Conservation (phyloP, 2,329 filamentous ascomycete genomes). For the Exophiala phaeomuriformis region DNA sequence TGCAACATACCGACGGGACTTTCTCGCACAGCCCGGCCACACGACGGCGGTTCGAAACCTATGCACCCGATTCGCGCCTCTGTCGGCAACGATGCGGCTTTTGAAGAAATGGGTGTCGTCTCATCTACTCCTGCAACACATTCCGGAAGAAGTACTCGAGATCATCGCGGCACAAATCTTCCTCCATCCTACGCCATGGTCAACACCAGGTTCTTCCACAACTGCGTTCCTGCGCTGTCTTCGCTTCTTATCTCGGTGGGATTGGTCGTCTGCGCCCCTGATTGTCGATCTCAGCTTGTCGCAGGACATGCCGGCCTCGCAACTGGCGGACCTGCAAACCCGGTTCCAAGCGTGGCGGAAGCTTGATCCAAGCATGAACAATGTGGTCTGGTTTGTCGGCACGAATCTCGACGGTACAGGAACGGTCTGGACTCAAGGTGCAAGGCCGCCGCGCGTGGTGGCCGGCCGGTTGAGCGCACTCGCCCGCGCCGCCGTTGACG, state of each 20-base stretch:
- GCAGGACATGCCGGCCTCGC: constrained; percentile 53
- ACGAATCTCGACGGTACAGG: constrained; percentile 72
- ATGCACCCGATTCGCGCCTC: constrained; percentile 68
- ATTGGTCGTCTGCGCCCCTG: constrained; percentile 79
- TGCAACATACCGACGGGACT: constrained; percentile 62
- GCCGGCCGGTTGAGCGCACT: constrained; percentile 76
- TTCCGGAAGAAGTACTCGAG: constrained; percentile 76
- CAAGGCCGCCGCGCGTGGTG: constrained; percentile 67
- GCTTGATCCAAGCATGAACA: constrained; percentile 82
- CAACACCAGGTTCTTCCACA: constrained; percentile 64
- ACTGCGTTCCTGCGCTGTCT: constrained; percentile 78
- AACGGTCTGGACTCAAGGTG: constrained; percentile 67
- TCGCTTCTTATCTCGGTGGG: constrained; percentile 74
- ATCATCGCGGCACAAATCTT: constrained; percentile 73
- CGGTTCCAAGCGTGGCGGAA: constrained; percentile 78
- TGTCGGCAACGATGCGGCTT: constrained; percentile 76
- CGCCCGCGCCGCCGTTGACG: constrained; percentile 64
- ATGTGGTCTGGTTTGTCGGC: constrained; percentile 70
- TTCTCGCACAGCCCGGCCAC: constrained; percentile 66
- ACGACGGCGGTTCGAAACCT: constrained; percentile 74
- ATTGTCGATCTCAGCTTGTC: constrained; percentile 62
- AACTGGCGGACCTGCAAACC: constrained; percentile 37
- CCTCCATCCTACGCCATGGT: constrained; percentile 73
- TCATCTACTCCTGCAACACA: constrained; percentile 70
- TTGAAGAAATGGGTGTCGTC: constrained; percentile 82